Evolutionary conservation across 2,329 filamentous ascomycete species (phyloP), one percentile per base, ranked within the genome.

Genomic region (Paraconiothyrium brasiliense): DNA sequence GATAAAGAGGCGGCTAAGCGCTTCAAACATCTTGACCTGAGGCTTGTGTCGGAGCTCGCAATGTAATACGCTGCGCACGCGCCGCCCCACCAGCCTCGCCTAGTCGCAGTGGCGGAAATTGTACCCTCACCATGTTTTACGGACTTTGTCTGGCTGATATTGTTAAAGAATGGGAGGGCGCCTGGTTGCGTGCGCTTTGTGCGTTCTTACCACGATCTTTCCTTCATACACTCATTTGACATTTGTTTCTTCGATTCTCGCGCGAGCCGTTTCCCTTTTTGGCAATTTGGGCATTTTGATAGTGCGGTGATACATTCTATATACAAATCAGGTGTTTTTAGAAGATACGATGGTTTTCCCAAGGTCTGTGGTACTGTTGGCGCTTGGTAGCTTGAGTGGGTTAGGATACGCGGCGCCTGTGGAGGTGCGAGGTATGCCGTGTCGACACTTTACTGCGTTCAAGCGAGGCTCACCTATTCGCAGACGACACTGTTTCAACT

Each of bases 401-500:
- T 66, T 67, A 60, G 68, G 68, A 34, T 65, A 61, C 50, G 73
- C 73, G 50, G 68, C 64, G 5, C 75, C 75, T 1, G 67, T 73
- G 16, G 71, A 72, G 52, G 51, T 74, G 35, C 58, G 75, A 73
- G 72, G 74, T 76, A 71, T 30, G 60, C 58, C 35, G 20, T 27
- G 9, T 30, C 27, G 27, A 30, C 6, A 30, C 27, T 30, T 30
- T 30, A 30, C 6, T 30, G 2, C 6, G 27, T 30, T 22, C 22
- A 14, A 22, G 13, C 16, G 16, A 55, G 46, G 52, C 39, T 55
- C 20, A 55, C 39, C 8, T 0, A 50, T 57, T 11, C 8, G 44
- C 22, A 58, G 41, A 46, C 11, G 14, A 35, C 3, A 51, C 46
- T 49, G 77, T 85, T 35, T 80, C 81, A 0, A 54, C 75, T n/a